These are phyloP conservation scores for Coniferiporia sulphurascens DNA, from an alignment of 1,284 basidiomycete genomes.

Conservation along the genomic window DNA sequence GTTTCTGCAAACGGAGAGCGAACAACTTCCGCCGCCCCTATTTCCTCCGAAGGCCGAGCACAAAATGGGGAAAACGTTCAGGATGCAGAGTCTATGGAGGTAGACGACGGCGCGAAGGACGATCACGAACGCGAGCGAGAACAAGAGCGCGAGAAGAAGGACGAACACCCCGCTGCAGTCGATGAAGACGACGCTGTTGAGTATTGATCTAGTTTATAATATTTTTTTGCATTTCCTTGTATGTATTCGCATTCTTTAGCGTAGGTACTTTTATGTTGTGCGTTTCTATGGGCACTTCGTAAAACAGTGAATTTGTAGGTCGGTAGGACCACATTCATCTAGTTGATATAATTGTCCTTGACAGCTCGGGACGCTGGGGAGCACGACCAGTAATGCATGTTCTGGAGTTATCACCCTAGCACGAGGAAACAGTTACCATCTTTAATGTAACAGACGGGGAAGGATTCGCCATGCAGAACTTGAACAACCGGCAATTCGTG, in stretches of 20 bases:
- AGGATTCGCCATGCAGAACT: too few species aligned
- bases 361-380: too few species aligned
- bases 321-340: too few species aligned
- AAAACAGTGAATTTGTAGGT: too few species aligned
- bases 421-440: too few species aligned
- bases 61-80: not conserved
- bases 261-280: too few species aligned
- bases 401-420: too few species aligned
- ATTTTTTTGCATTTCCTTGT: slow-evolving; percentile 6
- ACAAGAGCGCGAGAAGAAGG: slow-evolving; percentile 42
- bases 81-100: slow-evolving; percentile 35
- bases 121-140: slow-evolving; percentile 39
- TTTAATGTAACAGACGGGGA: too few species aligned
- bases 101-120: slow-evolving; percentile 33
- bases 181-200: slow-evolving; percentile 60
- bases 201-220: slow-evolving; percentile 34
- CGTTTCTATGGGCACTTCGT: too few species aligned
- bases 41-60: not conserved
- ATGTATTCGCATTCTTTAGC: slow-evolving; percentile 1
- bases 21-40: not conserved
- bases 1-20: not conserved
- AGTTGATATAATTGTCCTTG: too few species aligned
- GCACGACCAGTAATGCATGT: too few species aligned
- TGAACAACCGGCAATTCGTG: too few species aligned
- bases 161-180: slow-evolving; percentile 27